phyloP scores from a whole-genome alignment of 495 filamentous ascomycete genomes.

The Aspergillus hancockii region DNA sequence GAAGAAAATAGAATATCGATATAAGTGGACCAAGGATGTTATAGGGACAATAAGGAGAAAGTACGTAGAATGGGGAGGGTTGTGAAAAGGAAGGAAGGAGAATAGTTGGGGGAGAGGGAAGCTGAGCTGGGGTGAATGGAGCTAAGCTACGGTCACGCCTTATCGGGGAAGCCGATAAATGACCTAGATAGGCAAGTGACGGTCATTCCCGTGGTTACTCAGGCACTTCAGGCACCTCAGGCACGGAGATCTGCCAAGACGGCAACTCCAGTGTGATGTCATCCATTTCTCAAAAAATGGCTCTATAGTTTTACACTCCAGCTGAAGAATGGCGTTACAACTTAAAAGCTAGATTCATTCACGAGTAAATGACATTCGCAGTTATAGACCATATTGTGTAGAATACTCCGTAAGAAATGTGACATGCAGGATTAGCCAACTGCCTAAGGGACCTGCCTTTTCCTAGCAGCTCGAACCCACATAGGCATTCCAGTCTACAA shows the following conservation, averaged over 20 bases:
- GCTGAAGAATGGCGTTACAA: too few relatives aligned
- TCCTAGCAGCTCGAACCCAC: slow-evolving; percentile 36
- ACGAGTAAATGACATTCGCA: too few relatives aligned
- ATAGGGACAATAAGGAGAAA: neutral
- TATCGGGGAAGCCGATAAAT: slow-evolving; percentile 4
- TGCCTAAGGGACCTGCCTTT: neutral
- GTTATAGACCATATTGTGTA: too few relatives aligned
- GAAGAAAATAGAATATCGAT: slow-evolving; percentile 2
- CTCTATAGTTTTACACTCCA: too few relatives aligned
- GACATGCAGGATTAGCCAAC: neutral
- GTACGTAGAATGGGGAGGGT: neutral
- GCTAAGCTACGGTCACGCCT: slow-evolving; percentile 1
- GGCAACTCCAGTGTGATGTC: neutral
- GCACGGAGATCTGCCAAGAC: neutral
- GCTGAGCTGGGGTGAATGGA: slow-evolving; percentile 5
- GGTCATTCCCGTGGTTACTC: neutral
- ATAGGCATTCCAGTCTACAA: slow-evolving; percentile 53
- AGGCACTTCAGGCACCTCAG: neutral
- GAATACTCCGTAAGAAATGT: neutral
- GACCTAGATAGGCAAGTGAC: too few relatives aligned
- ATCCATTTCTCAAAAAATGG: too few relatives aligned
- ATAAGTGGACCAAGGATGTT: slow-evolving; percentile 5
- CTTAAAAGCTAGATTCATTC: too few relatives aligned
- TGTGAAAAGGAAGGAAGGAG: slow-evolving; percentile 9
- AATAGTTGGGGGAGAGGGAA: slow-evolving; percentile 7